These are phyloP conservation scores for Leccinum subrobustum DNA, from an alignment of 1,284 basidiomycete genomes.

Conservation along the genomic window DNA sequence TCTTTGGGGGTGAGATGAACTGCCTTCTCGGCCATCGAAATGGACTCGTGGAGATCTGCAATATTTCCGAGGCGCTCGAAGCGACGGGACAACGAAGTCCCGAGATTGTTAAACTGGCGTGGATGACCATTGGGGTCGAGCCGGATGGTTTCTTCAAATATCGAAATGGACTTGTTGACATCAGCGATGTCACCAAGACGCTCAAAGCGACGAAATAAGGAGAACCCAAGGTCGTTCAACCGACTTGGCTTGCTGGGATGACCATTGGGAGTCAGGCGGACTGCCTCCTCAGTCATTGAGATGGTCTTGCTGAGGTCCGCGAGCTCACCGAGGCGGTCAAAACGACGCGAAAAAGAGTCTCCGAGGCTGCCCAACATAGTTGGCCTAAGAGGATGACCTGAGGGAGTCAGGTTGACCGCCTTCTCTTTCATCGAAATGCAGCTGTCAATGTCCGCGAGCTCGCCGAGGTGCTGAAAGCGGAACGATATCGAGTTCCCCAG, in stretches of 20 bases:
- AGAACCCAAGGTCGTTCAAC: neutral
- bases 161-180: neutral
- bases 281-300: neutral
- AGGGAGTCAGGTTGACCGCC: neutral
- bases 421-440: neutral
- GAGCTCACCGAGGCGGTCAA: neutral
- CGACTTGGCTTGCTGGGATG: neutral
- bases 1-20: neutral
- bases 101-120: neutral
- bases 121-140: neutral
- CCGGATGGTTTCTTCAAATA: neutral
- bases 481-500: neutral
- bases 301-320: neutral
- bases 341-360: neutral
- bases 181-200: neutral
- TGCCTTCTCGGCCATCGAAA: neutral
- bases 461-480: neutral
- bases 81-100: neutral
- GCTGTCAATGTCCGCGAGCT: neutral
- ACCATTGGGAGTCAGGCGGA: neutral
- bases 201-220: neutral
- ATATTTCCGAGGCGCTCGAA: neutral
- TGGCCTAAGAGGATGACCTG: neutral
- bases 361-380: neutral
- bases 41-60: neutral